Base-by-base conservation (phyloP, 2,329 filamentous ascomycete species). In the Colletotrichum neosansevieriae region DNA sequence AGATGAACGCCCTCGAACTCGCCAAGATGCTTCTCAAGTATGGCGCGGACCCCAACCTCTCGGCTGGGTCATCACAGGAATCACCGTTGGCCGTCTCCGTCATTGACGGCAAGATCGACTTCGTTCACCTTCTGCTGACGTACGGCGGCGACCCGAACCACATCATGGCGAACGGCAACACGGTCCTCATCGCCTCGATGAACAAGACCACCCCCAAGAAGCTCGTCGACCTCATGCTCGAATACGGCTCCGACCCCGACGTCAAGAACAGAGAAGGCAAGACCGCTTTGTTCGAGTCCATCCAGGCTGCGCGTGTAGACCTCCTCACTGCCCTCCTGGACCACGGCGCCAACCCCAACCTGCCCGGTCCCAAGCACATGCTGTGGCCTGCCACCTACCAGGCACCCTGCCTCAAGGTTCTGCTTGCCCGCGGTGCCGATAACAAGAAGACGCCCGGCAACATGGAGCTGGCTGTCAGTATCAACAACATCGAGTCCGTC, bases 281-380 rank as follows among this genome's bases (percentile, higher is more conserved):
- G 71, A 89, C 88, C 0, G 84, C 89, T 0, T 81, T 92, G 2
- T 90, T 90, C 75, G 84, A 87, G 71, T 88, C 89, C 4, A 88
- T 92, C 59, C 82, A 83, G 56, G 80, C 80, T 17, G 84, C 83
- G 11, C 83, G 89, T 6, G 78, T 84, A 56, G 88, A 91, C 66
- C 80, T 91, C 1, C 85, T 90, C 67, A 81, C 78, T 9, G 76
- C 75, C 2, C 77, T 84, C 34, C 74, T 84, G 3, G 78, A 91
- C 58, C 84, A 89, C 62, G 85, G 86, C 3, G 91, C 90, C 2
- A 86, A 92, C 72, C 85, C 89, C 9, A 92, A 93, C 74, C 80
- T 92, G 6, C 90, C 90, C 1, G 89, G 88, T 1, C 89, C 89
- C 11, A 91, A 91, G 76, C 88, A 92, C 78, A 86, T 89, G 77